These are phyloP conservation scores for Paramecium caudatum DNA, from an alignment of 73 alveolate species.

Conservation along the genomic window DNA sequence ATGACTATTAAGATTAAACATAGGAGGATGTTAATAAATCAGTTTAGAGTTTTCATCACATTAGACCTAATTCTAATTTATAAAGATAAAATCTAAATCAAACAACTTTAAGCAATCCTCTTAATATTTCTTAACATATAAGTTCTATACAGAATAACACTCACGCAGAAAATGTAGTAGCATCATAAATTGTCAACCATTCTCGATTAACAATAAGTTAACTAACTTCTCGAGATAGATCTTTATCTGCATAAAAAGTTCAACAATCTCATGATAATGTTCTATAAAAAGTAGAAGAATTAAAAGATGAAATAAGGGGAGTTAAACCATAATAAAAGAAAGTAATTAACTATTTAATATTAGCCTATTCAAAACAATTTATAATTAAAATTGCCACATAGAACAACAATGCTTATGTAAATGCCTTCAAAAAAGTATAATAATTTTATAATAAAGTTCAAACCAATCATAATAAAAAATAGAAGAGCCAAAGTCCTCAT, in stretches of 20 bases:
- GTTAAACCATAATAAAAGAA: neutral
- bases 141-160: no score
- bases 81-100: no score
- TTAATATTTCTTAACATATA: no score
- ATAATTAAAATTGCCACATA: conserved; percentile 48
- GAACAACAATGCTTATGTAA: conserved; percentile 60
- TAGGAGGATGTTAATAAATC: neutral
- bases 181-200: conserved; percentile 7
- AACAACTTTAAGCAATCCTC: no score
- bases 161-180: no score
- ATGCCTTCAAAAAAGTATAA: conserved; percentile 49
- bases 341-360: neutral
- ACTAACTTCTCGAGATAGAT: conserved; percentile 12
- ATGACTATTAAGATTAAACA: neutral
- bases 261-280: no score
- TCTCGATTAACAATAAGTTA: conserved; percentile 14
- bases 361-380: conserved; percentile 12
- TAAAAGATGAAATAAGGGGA: neutral
- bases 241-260: neutral
- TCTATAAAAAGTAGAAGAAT: neutral
- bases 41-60: neutral
- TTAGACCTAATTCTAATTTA: no score
- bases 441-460: neutral
- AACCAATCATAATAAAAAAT: conserved; percentile 5
- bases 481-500: conserved; percentile 23